These are phyloP conservation scores for Stemphylium beticola DNA, from an alignment of 2,329 filamentous ascomycete genomes.

Conservation along the genomic window DNA sequence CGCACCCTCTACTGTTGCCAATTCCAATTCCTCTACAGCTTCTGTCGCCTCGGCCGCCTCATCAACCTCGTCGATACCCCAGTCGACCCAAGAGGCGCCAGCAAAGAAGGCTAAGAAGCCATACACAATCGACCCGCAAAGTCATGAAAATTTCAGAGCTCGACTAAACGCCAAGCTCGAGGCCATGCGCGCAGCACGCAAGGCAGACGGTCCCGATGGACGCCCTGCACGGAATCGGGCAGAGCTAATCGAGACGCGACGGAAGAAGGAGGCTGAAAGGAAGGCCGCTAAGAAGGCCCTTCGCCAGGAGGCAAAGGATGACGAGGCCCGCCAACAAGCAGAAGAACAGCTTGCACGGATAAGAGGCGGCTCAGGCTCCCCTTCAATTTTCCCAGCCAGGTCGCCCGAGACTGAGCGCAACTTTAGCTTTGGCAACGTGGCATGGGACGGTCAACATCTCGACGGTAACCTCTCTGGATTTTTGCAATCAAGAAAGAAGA, in stretches of 20 bases:
- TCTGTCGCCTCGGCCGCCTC: conserved; percentile 53
- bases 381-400: conserved; percentile 57
- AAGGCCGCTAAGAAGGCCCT: conserved; percentile 89
- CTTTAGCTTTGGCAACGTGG: conserved; percentile 90
- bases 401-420: conserved; percentile 63
- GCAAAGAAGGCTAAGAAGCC: conserved; percentile 42
- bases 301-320: conserved; percentile 75
- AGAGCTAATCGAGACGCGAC: conserved; percentile 87
- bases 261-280: conserved; percentile 84
- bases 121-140: conserved; percentile 45
- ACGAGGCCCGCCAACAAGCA: conserved; percentile 70
- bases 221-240: conserved; percentile 84
- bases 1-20: conserved; percentile 39
- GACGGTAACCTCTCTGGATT: conserved; percentile 71
- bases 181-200: conserved; percentile 81
- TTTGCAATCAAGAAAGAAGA: conserved; percentile 73
- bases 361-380: conserved; percentile 65
- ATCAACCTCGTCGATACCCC: conserved; percentile 56
- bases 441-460: conserved; percentile 85
- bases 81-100: conserved; percentile 27
- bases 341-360: conserved; percentile 63
- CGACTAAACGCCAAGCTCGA: conserved; percentile 85
- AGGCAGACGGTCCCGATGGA: conserved; percentile 83
- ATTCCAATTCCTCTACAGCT: conserved; percentile 50
- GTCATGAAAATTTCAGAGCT: conserved; percentile 77